phyloP scores from a whole-genome alignment of 495 filamentous ascomycete genomes.

The Ramalina peruviana region DNA sequence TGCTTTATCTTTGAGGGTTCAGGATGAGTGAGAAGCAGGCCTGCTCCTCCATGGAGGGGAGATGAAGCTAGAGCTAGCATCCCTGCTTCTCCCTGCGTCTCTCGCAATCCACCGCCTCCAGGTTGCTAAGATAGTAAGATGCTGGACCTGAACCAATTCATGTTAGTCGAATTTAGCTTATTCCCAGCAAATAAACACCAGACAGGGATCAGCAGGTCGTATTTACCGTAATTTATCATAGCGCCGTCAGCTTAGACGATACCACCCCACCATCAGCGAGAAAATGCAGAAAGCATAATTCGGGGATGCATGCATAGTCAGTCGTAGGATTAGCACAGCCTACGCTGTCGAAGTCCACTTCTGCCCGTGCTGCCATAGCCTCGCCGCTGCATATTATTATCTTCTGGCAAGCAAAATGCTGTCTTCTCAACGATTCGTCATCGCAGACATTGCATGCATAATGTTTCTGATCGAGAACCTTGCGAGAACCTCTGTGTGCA shows the following conservation, averaged over 20 bases:
- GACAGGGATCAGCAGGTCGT: not conserved
- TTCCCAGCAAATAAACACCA: conserved; percentile 6
- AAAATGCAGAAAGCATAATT: not conserved
- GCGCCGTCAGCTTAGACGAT: not conserved
- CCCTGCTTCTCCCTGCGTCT: not conserved
- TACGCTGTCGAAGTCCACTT: not conserved
- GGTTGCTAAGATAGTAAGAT: not conserved
- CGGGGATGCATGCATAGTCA: not conserved
- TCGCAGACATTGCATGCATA: too few relatives aligned
- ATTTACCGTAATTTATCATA: not conserved
- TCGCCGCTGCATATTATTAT: too few relatives aligned
- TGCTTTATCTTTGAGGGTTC: conserved; percentile 1
- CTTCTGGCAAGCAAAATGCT: too few relatives aligned
- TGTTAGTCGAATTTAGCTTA: conserved; percentile 2
- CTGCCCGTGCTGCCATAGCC: too few relatives aligned
- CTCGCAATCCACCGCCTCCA: conserved; percentile 11
- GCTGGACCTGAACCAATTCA: not conserved
- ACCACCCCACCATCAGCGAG: not conserved
- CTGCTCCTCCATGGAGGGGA: conserved; percentile 1
- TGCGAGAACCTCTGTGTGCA: too few relatives aligned
- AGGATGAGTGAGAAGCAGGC: not conserved
- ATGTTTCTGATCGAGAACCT: too few relatives aligned
- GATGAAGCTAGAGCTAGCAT: conserved; percentile 4
- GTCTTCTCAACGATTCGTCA: too few relatives aligned
- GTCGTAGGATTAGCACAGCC: not conserved